Evolutionary conservation across 1,284 basidiomycete genomes (phyloP), one percentile per base, ranked within the genome.

Genomic region (Phellopilus nigrolimitatus): DNA sequence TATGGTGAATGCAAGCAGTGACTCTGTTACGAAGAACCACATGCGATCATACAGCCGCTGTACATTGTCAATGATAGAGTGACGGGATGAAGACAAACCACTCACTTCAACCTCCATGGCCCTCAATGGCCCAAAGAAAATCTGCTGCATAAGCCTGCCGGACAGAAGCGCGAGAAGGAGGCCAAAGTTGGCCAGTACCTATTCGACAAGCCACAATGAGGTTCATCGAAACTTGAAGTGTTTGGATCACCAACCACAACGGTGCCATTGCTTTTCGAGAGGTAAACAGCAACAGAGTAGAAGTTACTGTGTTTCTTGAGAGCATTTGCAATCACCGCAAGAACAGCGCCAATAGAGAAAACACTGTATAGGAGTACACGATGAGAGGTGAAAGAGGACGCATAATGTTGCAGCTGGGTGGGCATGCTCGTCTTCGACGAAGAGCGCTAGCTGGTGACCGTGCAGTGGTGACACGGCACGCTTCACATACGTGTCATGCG

Each of bases 1-100:
- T 61, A 98, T 97, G 25, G 95, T 95, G 64, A 98, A 88, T 2
- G 95, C 95, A 42, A 99, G 73, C 34, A 99, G 75, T 4, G 91
- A 95, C 66, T 99, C 95, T 0, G 95, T 98, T 49, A 98, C 81
- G 68, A 97, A 97, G 72, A 95, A 95, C 95, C 97, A 98, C 38
- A 92, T 78, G 56, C 91, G 79, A 65, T 99, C 95, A 67, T 97
- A 97, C 1, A 99, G 75, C 40, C 95, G 88, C 91, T 95, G 63
- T 3, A 42, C 6, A 24, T 24, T 54, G 43, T 51, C 44, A 24
- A 36, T 38, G 22, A 37, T 27, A 47, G 31, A 38, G 36, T 30
- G 27, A 33, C 53, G 22, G n/a, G 36, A 30, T 40, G 47, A 40
- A 3, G 24, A 43, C 24, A 28, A 12, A 8, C n/a, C 34, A 64